Base-by-base conservation (phyloP, 176 grass and related monocot species). In the Poa pratensis region DNA sequence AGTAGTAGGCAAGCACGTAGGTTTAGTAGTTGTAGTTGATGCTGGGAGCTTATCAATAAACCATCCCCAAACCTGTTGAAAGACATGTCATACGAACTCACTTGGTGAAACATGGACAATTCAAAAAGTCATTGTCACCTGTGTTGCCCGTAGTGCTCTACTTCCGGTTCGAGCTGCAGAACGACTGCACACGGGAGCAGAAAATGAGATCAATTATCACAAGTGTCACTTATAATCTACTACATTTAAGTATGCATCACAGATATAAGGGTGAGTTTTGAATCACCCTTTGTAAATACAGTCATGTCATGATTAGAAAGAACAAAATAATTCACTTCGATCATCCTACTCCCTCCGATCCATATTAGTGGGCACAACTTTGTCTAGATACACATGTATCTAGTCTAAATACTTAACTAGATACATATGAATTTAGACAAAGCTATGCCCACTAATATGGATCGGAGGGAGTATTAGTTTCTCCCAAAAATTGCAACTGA, bases 11-110 rank as follows among this genome's bases (percentile, higher is more conserved):
- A 81, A 66, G 68, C 37, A 54, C 60, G 81, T 50, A 69, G 40
- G 43, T 82, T 75, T 89, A 82, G 27, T 57, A n/a, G 54, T 49
- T 55, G 68, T 71, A 28, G 63, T 49, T 48, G 68, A 65, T 74
- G 23, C 65, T 19, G 81, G 81, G 67, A 90, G 70, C 43, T 85
- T 93, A 69, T 79, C 62, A 76, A 79, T 82, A 51, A 93, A 88
- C 91, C 91, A 93, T 68, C 74, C 77, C 75, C 79, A 78, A 85
- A 93, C 88, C 91, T 93, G 75, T 79, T 30, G 27, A 73, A 82
- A 87, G 16, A 84, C 10, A 52, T 68, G 57, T 76, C 73, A 72
- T 59, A 17, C 23, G 55, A 79, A 77, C 43, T 20, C 5, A 74
- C 34, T 49, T 45, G 53, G 27, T 71, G 54, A 80, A 85, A 85